Conservation (phyloP, 192 early-diverging fungal species). For the Podila minutissima region DNA sequence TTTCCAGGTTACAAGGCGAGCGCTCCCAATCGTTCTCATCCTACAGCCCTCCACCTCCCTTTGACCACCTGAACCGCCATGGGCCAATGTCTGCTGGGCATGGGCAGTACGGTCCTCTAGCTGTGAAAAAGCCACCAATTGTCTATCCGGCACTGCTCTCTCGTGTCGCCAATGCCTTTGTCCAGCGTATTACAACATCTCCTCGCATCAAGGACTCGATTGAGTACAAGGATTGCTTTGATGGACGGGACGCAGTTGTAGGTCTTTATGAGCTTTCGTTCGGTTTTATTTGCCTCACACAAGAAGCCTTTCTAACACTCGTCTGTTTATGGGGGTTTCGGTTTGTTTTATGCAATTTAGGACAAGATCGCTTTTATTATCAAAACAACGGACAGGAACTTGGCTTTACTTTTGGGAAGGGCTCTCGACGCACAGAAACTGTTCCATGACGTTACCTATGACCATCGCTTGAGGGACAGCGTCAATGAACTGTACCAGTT, state of each 20-base stretch:
- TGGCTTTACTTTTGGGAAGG: conserved; percentile 87
- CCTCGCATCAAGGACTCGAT: conserved; percentile 80
- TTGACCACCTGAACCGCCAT: conserved; percentile 16
- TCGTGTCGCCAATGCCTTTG: conserved; percentile 73
- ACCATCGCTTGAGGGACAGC: conserved; percentile 88
- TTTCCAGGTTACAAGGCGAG: conserved; percentile 31
- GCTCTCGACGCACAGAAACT: conserved; percentile 91
- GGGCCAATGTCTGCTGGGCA: conserved; percentile 25
- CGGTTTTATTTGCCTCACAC: not conserved
- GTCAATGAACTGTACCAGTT: conserved; percentile 87
- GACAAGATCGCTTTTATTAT: conserved; percentile 85
- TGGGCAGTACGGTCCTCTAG: conserved; percentile 16
- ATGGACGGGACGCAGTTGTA: conserved; percentile 90
- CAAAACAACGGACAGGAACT: conserved; percentile 85
- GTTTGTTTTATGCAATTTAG: conserved; percentile 36
- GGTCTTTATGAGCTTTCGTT: conserved; percentile 8
- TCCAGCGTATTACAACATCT: conserved; percentile 61
- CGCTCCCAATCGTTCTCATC: conserved; percentile 45
- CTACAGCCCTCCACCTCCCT: conserved; percentile 22
- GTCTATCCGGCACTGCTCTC: conserved; percentile 83
- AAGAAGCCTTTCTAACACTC: too few relatives aligned
- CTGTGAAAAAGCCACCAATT: conserved; percentile 52
- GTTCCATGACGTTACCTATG: conserved; percentile 92
- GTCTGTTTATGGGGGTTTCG: not conserved
- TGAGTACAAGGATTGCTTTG: conserved; percentile 87